Percentiles rank a stretch among this genome's conserved stretches.
phyloP scores from a whole-genome alignment of 2,329 filamentous ascomycete species.

The Paramyrothecium roridum region DNA sequence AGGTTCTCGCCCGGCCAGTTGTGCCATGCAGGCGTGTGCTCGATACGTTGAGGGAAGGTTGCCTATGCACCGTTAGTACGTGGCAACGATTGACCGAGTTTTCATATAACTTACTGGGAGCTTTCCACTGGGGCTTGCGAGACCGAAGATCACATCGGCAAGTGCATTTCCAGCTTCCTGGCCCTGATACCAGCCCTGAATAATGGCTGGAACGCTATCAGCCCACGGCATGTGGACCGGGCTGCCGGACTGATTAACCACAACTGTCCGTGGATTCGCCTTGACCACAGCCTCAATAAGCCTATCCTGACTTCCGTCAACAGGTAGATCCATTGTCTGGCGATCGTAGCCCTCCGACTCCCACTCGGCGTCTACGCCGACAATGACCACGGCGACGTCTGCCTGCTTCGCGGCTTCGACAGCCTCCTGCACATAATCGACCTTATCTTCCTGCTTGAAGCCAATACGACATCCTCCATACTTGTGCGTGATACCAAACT shows the following conservation, averaged over 20 bases:
- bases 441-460: constrained; percentile 63
- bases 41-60: constrained; percentile 62
- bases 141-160: constrained; percentile 64
- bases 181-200: constrained; percentile 52
- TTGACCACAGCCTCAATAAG: constrained; percentile 60
- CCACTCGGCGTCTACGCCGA: constrained; percentile 71
- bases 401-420: constrained; percentile 58
- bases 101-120: constrained; percentile 47
- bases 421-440: constrained; percentile 62
- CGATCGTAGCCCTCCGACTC: constrained; percentile 73
- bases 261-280: constrained; percentile 63
- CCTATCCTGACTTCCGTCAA: constrained; percentile 48
- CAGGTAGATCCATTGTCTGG: constrained; percentile 70
- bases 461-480: constrained; percentile 71
- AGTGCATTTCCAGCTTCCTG: constrained; percentile 71
- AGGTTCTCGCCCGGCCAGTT: constrained; percentile 72
- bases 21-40: constrained; percentile 68
- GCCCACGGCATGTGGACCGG: constrained; percentile 64
- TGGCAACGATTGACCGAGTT: background rate
- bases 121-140: constrained; percentile 65
- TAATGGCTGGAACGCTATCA: constrained; percentile 58
- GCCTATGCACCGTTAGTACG: constrained; percentile 30
- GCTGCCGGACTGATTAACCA: constrained; percentile 51
- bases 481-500: constrained; percentile 56
- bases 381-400: constrained; percentile 66